Evolutionary conservation across 306 rosid genomes (phyloP), one percentile per base, ranked within the genome.

Genomic region (Vigna angularis): DNA sequence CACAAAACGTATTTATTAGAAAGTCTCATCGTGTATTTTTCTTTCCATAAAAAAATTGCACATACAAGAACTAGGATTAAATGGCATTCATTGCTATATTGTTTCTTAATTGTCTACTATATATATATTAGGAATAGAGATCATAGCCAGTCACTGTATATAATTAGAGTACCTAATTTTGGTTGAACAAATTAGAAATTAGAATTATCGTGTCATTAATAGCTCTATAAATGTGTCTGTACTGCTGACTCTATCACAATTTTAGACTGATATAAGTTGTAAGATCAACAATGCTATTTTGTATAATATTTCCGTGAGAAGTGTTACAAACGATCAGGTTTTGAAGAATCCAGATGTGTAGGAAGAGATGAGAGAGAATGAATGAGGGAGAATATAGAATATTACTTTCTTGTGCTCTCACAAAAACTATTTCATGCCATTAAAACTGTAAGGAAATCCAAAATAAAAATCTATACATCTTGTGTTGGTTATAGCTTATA

Each of bases 361-460:
- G 5, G n/a, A 47, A 47, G 51, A 15, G 16, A 47, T 26, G 28
- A 26, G n/a, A 13, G n/a, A 13, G n/a, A 47, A 13, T 47, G 13
- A 47, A 47, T 47, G 16, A 47, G 48, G 2, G 13, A 42, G 48
- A 9, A 42, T 42, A 42, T 42, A 42, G 48, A 9, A 42, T 42
- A 42, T 42, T 42, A 42, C 13, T 42, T 42, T 42, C 13, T 9
- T 9, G 48, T 42, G 51, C 1, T 13, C 13, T 47, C 51, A 47
- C 16, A 11, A 47, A 12, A 47, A 47, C 16, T 47, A 12, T 11
- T 13, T 4, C 51, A 47, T 13, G 3, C 16, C 3, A 26, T 26
- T 51, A 63, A 26, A 59, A 59, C 6, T 38, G 53, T 24, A 49
- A 47, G 72, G 50, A 65, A 79, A 63, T 64, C 32, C 30, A 40